phyloP scores from a whole-genome alignment of 306 rosid species.

The Lathyrus sativus region DNA sequence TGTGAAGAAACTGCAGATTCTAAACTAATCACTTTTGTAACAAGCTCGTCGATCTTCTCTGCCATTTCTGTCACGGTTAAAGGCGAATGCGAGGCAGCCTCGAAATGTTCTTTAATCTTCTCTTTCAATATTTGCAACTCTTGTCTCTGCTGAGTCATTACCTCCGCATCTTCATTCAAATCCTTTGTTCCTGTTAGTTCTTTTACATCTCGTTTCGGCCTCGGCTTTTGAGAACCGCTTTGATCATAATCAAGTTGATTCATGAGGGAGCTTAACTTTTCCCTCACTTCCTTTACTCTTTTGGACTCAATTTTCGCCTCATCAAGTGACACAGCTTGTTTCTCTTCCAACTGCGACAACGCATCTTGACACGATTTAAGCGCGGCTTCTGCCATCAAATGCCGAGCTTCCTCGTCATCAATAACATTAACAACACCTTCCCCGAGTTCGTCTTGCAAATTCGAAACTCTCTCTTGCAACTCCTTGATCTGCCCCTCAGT shows the following conservation, averaged over 20 bases:
- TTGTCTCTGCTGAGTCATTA: constrained; percentile 44
- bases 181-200: constrained; percentile 21
- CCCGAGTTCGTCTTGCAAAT: constrained; percentile 84
- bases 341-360: constrained; percentile 56
- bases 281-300: constrained; percentile 58
- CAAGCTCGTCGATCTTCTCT: constrained; percentile 86
- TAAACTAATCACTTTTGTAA: constrained; percentile 70
- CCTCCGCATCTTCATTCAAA: constrained; percentile 38
- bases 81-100: constrained; percentile 44
- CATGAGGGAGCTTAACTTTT: constrained; percentile 60
- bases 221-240: constrained; percentile 28
- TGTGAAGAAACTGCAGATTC: constrained; percentile 81
- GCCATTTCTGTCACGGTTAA: constrained; percentile 78
- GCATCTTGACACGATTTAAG: constrained; percentile 78
- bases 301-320: constrained; percentile 61
- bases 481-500: constrained; percentile 72
- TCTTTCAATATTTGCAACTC: constrained; percentile 52
- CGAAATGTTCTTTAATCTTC: constrained; percentile 63
- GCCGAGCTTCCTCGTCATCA: constrained; percentile 85
- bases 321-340: constrained; percentile 60
- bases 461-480: constrained; percentile 63
- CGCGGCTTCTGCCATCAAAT: constrained; percentile 83
- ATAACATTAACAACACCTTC: constrained; percentile 77
- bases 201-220: constrained; percentile 33
- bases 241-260: constrained; percentile 41